Base-by-base conservation (phyloP, 176 grass and related monocot species). In the Eragrostis curvula region DNA sequence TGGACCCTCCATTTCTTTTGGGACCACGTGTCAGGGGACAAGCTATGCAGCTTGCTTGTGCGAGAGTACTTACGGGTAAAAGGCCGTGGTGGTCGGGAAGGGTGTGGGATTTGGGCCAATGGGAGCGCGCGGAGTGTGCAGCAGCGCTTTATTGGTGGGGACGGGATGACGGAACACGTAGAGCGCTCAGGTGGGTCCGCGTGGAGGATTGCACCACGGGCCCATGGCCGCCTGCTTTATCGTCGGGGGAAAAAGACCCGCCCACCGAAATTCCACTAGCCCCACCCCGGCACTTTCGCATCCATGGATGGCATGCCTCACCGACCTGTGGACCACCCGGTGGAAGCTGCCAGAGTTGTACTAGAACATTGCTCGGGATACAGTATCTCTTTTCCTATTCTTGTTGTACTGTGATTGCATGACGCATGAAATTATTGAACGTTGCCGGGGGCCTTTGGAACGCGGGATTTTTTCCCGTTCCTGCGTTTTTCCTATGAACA, bases 1-100 rank as follows among this genome's bases (percentile, higher is more conserved):
- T 60, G 12, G 41, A 51, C 0, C 40, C 18, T 0, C 0, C 0
- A 0, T n/a, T n/a, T 0, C 0, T 5, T 2, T 0, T 0, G 0
- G 40, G 74, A 7, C 83, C 66, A 85, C 6, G 6, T 78, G 74
- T 85, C 36, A 77, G 1, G 0, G 12, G 9, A 1, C 5, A 1
- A 0, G 17, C 1, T 14, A 0, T 10, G 0, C 0, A 0, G 0
- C 0, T 4, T 0, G 0, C 2, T 3, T 32, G 42, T 60, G 42
- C 1, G 11, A 27, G 17, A 56, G 58, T 0, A 0, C 10, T 0
- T 3, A 20, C 32, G 8, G 28, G 28, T 8, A 36, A 59, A 62
- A 48, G 73, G 30, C 9, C 6, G 29, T 15, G 12, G 56, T 24
- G 9, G 66, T 70, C 70, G 25, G 60, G 41, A 12, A 25, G 27